These are phyloP conservation scores for Ophiostoma montium DNA, from an alignment of 2,329 filamentous ascomycete species.

Conservation along the genomic window DNA sequence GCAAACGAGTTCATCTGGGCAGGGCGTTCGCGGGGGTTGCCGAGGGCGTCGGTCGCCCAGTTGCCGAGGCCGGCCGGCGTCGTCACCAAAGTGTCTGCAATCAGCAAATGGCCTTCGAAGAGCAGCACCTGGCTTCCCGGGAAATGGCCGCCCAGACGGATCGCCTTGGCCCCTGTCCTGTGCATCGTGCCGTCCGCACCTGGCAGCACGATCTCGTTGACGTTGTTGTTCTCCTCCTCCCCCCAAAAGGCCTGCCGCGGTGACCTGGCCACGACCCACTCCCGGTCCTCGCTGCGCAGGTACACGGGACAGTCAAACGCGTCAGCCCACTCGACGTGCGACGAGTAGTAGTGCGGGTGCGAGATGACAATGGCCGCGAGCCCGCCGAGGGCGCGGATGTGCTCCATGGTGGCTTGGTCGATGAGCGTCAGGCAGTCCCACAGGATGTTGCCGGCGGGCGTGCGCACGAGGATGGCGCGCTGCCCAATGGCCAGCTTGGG, in stretches of 20 bases:
- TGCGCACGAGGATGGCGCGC: conserved; percentile 54
- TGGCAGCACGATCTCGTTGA: conserved; percentile 21
- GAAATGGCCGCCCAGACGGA: conserved; percentile 70
- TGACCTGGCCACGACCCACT: conserved; percentile 44
- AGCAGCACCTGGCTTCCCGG: conserved; percentile 57
- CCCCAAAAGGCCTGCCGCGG: conserved; percentile 32
- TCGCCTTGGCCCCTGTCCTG: conserved; percentile 29
- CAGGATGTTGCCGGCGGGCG: conserved; percentile 53
- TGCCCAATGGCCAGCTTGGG: conserved; percentile 62
- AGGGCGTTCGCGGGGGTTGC: conserved; percentile 24
- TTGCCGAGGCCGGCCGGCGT: conserved; percentile 43
- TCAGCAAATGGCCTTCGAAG: conserved; percentile 47
- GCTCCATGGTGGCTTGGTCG: conserved; percentile 45
- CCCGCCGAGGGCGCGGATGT: conserved; percentile 47
- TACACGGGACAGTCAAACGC: conserved; percentile 59
- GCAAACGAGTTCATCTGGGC: conserved; percentile 39
- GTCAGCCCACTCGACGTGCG: conserved; percentile 58
- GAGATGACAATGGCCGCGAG: conserved; percentile 59
- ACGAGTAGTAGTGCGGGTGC: conserved; percentile 73
- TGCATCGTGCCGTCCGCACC: too few relatives aligned
- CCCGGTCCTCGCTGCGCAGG: conserved; percentile 46
- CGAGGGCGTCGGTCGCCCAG: conserved; percentile 31
- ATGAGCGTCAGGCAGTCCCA: conserved; percentile 68
- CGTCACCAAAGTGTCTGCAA: conserved; percentile 65
- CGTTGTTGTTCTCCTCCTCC: conserved; percentile 22